Conservation (phyloP, 805 yeast genomes). For the Candida awuae region DNA sequence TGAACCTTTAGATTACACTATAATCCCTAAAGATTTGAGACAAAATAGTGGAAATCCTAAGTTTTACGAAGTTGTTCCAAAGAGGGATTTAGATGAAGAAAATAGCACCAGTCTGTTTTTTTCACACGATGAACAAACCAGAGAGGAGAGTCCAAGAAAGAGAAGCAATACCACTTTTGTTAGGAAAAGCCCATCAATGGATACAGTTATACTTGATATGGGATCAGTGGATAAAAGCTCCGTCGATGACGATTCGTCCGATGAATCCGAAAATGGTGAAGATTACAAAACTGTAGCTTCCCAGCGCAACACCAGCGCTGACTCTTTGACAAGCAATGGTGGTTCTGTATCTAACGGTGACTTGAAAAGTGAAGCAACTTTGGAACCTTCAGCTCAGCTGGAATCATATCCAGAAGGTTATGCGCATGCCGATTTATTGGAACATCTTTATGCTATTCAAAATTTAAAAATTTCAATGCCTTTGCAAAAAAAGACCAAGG, state of each 20-base stretch:
- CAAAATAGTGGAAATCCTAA: constrained; percentile 14
- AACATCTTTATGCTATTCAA: constrained; percentile 28
- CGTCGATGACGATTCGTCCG: too few species aligned
- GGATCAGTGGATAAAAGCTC: too few species aligned
- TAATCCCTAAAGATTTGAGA: constrained; percentile 14
- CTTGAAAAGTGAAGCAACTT: too few species aligned
- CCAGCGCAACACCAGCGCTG: too few species aligned
- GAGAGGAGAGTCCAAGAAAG: not conserved
- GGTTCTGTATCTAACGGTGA: too few species aligned
- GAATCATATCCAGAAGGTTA: not conserved
- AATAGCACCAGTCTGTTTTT: too few species aligned
- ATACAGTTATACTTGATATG: not conserved
- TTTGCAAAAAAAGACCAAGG: constrained; percentile 44
- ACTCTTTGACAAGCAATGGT: too few species aligned
- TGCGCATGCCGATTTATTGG: constrained; percentile 27
- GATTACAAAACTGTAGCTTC: too few species aligned
- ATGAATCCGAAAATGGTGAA: too few species aligned
- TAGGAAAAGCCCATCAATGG: not conserved
- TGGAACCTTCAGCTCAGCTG: not conserved
- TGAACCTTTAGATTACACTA: constrained; percentile 18
- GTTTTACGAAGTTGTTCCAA: constrained; percentile 17
- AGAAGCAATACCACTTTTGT: constrained; percentile 7
- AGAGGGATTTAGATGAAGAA: constrained; percentile 19
- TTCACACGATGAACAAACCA: too few species aligned
- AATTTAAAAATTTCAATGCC: constrained; percentile 47